Conservation (phyloP, 2,329 filamentous ascomycete genomes). For the Paradendryphiella salina region DNA sequence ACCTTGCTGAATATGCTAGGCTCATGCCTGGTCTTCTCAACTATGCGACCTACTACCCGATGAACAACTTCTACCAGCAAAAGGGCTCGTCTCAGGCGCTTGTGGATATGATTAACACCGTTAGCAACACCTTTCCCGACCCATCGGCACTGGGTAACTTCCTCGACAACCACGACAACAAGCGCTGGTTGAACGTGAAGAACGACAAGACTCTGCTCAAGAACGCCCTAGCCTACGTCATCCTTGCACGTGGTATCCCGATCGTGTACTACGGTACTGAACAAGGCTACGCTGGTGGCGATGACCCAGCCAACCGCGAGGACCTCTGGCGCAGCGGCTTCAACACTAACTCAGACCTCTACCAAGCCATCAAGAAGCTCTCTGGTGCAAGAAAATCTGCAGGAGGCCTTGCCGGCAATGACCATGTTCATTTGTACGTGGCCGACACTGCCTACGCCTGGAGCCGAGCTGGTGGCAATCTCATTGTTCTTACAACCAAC, state of each 20-base stretch:
- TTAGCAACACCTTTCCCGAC: conserved; percentile 39
- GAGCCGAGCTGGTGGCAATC: conserved; percentile 50
- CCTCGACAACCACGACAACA: conserved; percentile 48
- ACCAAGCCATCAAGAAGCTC: conserved; percentile 35
- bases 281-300: conserved; percentile 44
- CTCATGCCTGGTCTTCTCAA: conserved; percentile 64
- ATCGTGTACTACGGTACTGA: conserved; percentile 49
- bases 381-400: conserved; percentile 36
- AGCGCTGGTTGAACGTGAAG: conserved; percentile 45
- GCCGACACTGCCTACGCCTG: conserved; percentile 52
- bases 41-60: conserved; percentile 57
- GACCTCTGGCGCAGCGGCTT: conserved; percentile 47
- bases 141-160: conserved; percentile 46
- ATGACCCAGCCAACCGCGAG: conserved; percentile 48
- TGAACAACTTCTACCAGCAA: conserved; percentile 46
- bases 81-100: conserved; percentile 37
- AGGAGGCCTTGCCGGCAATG: conserved; percentile 51
- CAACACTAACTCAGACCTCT: conserved; percentile 36
- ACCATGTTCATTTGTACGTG: conserved; percentile 52
- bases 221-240: conserved; percentile 46
- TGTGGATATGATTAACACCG: conserved; percentile 43
- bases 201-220: conserved; percentile 44
- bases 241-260: conserved; percentile 46
- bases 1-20: conserved; percentile 58
- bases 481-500: conserved; percentile 55